Evolutionary conservation across 352 stramenopile species (phyloP).

Genomic region (Pythium phragmitis): DNA sequence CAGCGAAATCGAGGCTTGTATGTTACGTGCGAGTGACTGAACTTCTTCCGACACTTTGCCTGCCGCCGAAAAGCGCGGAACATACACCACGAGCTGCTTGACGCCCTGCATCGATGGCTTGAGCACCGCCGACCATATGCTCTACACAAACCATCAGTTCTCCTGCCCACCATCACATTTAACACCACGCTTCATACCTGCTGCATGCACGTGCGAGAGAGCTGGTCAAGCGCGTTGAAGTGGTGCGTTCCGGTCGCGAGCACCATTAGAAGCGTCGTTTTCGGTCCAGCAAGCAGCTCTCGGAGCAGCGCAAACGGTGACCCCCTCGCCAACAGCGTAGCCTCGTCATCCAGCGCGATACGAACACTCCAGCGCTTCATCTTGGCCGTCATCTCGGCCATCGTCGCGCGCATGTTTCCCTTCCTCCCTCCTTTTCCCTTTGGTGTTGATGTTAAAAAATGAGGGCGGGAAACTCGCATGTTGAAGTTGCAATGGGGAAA

Average conservation of each 20-base stretch:
- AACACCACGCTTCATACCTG: conserved; percentile 17
- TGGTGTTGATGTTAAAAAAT: background rate
- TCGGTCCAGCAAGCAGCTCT: conserved; percentile 23
- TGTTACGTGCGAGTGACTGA: conserved; percentile 6
- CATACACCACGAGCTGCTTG: conserved; percentile 31
- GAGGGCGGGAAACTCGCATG: conserved; percentile 13
- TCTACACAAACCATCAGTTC: conserved; percentile 1
- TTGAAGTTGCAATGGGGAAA: conserved; percentile 24
- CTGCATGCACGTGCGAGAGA: conserved; percentile 29
- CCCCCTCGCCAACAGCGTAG: background rate
- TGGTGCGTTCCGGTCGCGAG: conserved; percentile 18
- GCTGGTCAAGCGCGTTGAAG: conserved; percentile 37
- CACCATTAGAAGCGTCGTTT: conserved; percentile 23
- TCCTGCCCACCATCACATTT: background rate
- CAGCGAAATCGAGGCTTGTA: conserved; percentile 11
- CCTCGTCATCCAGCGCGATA: conserved; percentile 23
- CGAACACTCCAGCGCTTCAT: conserved; percentile 26
- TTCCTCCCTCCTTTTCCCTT: background rate
- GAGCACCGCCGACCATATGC: conserved; percentile 25
- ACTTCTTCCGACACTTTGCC: conserved; percentile 14
- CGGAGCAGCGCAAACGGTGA: conserved; percentile 28
- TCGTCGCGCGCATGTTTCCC: conserved; percentile 16
- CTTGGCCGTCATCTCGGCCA: conserved; percentile 19
- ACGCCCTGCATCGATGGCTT: conserved; percentile 1
- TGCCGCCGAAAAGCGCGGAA: conserved; percentile 15